phyloP scores from a whole-genome alignment of 176 grass and related monocot genomes.

The Musa acuminata region DNA sequence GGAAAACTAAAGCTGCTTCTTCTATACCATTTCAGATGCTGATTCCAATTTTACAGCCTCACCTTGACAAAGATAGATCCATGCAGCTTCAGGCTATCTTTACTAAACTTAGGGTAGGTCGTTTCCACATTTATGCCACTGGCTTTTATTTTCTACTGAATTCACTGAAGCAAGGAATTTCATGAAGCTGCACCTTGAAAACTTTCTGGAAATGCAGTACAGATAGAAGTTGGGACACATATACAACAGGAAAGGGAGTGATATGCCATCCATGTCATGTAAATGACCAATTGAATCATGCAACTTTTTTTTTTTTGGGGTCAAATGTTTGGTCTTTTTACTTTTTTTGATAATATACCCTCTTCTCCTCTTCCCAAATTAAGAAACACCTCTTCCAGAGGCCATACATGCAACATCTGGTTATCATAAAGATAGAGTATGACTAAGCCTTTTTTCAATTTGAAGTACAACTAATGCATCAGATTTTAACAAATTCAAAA shows the following conservation, averaged over 20 bases:
- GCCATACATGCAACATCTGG: too few relatives aligned
- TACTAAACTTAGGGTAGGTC: constrained; percentile 68
- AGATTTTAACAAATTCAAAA: neutral
- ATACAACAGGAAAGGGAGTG: neutral
- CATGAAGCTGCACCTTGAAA: neutral
- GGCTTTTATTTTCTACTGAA: constrained; percentile 11
- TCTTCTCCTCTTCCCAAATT: too few relatives aligned
- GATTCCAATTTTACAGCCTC: constrained; percentile 78
- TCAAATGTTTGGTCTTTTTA: neutral
- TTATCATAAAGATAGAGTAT: too few relatives aligned
- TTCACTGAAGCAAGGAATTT: constrained; percentile 9
- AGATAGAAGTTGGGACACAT: neutral
- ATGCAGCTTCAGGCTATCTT: constrained; percentile 87
- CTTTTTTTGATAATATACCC: too few relatives aligned
- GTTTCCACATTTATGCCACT: constrained; percentile 19
- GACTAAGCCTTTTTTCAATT: too few relatives aligned
- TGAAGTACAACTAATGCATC: too few relatives aligned
- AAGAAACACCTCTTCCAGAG: too few relatives aligned
- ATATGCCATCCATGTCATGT: neutral
- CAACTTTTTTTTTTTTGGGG: neutral
- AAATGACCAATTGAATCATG: neutral
- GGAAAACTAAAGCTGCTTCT: constrained; percentile 35
- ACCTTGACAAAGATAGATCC: constrained; percentile 79
- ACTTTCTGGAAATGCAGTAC: neutral
- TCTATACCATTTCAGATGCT: constrained; percentile 90